Percentiles rank a stretch among this genome's conserved stretches.
These are phyloP conservation scores for Chalaropsis ovoidea DNA, from an alignment of 2,329 filamentous ascomycete genomes.

Conservation along the genomic window DNA sequence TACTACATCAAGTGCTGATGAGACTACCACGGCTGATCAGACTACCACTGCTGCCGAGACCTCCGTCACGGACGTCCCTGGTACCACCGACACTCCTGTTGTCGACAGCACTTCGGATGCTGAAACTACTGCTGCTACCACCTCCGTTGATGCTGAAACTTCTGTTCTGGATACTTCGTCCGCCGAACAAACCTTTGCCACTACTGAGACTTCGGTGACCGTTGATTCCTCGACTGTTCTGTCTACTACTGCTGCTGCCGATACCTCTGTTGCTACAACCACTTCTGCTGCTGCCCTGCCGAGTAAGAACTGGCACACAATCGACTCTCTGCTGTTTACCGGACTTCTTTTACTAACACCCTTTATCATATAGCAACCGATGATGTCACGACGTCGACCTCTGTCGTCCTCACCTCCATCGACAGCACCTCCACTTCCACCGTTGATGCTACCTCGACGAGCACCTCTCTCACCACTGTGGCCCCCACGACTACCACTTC, in stretches of 20 bases:
- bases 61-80: background rate
- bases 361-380: background rate
- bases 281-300: background rate
- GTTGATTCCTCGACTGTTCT: background rate
- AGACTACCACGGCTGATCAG: background rate
- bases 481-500: background rate
- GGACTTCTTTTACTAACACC: background rate
- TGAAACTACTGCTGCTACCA: background rate
- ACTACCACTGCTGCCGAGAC: background rate
- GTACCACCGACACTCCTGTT: background rate
- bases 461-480: background rate
- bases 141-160: background rate
- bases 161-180: background rate
- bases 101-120: background rate
- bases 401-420: background rate
- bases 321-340: background rate
- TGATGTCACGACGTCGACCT: background rate
- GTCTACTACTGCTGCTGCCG: background rate
- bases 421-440: background rate
- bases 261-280: background rate
- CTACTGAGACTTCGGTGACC: background rate
- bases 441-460: background rate
- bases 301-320: constrained; percentile 3
- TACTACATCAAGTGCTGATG: background rate
- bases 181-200: background rate